Evolutionary conservation across 129 eudicot species (phyloP), one percentile per base, ranked within the genome.

Genomic region (Silybum marianum): DNA sequence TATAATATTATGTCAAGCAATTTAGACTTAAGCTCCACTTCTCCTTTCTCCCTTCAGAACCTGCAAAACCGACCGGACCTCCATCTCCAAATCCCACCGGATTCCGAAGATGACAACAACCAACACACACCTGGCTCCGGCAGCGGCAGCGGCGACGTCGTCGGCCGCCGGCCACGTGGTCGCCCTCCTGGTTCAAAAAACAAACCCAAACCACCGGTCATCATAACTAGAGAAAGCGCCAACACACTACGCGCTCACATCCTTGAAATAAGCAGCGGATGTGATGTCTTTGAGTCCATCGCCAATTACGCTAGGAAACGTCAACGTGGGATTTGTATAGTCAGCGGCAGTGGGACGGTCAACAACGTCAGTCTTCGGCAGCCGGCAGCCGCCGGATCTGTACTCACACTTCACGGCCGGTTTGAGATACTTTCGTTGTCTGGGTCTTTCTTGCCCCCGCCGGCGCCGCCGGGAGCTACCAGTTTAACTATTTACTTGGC

Each of bases 391-490:
- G 94, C 89, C 19, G 97, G 97, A 63, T 85, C 92, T 72, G 93
- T 88, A 3, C 87, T 86, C 22, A 85, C 95, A 4, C 87, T 92
- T 4, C 97, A 88, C n/a, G 97, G 97, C 25, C 72, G 97, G 74
- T 92, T 92, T 70, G 97, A 92, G 80, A 92, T 92, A 51, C 85
- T 92, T 7, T 92, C 97, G 2, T 23, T 92, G 28, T 92, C 95
- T 0, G 97, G 97, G 0, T 92, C 97, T 3, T 92, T 92, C 69
- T 78, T 92, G 68, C 97, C 97, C 0, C 97, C 97, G 9, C 97
- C 97, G 12, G 97, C 97, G 1, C 97, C 97, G 0, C 95, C 97
- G 2, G 97, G 97, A 4, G 95, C 97, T 3, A 92, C 97, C 2
- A 92, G 97, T 28, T 72, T 92, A 77, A 88, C 93, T 26, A 85